phyloP scores from a whole-genome alignment of 2,329 filamentous ascomycete genomes.

The Colletotrichum noveboracense region DNA sequence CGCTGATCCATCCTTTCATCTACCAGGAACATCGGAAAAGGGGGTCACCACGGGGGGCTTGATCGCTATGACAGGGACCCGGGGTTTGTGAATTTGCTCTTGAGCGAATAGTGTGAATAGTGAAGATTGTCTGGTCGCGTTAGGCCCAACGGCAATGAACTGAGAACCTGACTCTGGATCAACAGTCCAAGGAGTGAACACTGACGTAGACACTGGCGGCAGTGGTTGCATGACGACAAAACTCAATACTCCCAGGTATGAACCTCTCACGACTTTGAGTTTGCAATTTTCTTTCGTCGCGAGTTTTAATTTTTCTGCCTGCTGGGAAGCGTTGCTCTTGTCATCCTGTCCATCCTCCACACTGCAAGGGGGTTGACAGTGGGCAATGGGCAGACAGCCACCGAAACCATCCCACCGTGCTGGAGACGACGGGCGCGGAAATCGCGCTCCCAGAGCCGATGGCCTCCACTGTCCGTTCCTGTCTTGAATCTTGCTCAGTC shows the following conservation, averaged over 20 bases:
- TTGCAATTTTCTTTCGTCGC: not conserved
- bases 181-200: not conserved
- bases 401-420: constrained; percentile 3
- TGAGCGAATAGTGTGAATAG: not conserved
- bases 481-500: not conserved
- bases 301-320: not conserved
- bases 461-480: not conserved
- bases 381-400: constrained; percentile 9
- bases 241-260: not conserved
- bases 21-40: constrained; percentile 9
- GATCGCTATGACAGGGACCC: constrained; percentile 5
- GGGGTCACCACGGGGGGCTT: constrained; percentile 6
- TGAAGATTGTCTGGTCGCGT: not conserved
- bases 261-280: not conserved
- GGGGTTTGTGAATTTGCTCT: not conserved
- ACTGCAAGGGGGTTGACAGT: not conserved
- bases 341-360: not conserved
- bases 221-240: not conserved
- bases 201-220: not conserved
- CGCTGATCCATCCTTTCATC: constrained; percentile 16
- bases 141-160: not conserved
- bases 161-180: not conserved
- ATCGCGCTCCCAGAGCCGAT: not conserved
- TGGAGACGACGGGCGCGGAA: not conserved
- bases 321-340: not conserved